Conservation (phyloP, 331 rosid genomes). For the Acacia concinna region DNA sequence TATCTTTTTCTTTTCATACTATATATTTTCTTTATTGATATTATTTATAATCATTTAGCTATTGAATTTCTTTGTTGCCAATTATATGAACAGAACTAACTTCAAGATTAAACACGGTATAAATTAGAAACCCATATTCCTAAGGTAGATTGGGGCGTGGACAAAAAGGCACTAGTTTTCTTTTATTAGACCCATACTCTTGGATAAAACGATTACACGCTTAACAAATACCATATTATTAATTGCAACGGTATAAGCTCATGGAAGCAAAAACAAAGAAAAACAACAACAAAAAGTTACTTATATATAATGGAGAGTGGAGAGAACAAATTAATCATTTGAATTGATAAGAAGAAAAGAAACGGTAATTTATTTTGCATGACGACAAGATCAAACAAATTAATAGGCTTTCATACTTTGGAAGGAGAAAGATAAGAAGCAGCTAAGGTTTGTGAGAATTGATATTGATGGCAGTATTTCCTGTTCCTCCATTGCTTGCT, state of each 20-base stretch:
- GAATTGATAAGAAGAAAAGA: background rate
- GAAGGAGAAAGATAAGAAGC: background rate
- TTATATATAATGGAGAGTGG: background rate
- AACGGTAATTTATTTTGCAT: background rate
- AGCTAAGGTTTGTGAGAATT: conserved; percentile 30
- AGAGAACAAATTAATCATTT: background rate
- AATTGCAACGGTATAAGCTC: background rate
- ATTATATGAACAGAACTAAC: no score
- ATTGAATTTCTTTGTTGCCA: no score
- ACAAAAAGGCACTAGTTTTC: no score
- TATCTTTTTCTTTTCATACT: no score
- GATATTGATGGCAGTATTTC: background rate
- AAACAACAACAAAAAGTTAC: background rate
- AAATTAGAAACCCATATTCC: no score
- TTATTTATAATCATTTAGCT: no score
- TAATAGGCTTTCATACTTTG: background rate
- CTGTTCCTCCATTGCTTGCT: conserved; percentile 9
- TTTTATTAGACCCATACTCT: background rate
- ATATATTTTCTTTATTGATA: no score
- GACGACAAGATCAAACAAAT: background rate
- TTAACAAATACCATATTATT: background rate
- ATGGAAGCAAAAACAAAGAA: background rate
- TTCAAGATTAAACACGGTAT: no score
- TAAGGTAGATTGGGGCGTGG: no score
- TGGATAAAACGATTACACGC: background rate